Conservation (phyloP, 371 early-diverging fungal genomes). For the Mortierella sp. region DNA sequence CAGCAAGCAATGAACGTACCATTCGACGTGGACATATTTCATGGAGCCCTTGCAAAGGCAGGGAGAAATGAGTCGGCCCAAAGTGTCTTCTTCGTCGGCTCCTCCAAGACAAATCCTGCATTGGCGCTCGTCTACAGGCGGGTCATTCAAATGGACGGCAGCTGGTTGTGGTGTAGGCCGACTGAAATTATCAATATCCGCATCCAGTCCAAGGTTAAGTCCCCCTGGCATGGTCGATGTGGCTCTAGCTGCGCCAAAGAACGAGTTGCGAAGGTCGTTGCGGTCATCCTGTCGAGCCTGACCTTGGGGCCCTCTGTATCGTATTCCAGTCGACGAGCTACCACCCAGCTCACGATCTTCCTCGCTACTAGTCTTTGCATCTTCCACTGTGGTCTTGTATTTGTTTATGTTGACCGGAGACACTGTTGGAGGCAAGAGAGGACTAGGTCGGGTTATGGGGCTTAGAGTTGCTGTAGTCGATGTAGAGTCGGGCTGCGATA, state of each 20-base stretch:
- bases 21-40: conserved; percentile 57
- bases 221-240: conserved; percentile 46
- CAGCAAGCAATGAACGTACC: conserved; percentile 18
- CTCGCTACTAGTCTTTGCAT: conserved; percentile 31
- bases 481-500: neutral
- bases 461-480: neutral
- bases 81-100: conserved; percentile 52
- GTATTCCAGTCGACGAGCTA: conserved; percentile 9
- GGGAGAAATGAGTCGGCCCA: conserved; percentile 61
- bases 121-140: conserved; percentile 53
- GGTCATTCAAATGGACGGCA: conserved; percentile 25
- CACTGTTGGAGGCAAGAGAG: neutral
- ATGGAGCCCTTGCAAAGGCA: conserved; percentile 65
- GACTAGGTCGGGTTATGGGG: neutral
- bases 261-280: conserved; percentile 15
- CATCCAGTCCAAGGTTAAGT: conserved; percentile 36
- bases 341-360: conserved; percentile 16
- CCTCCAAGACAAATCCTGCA: conserved; percentile 64
- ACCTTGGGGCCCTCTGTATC: conserved; percentile 4
- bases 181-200: conserved; percentile 17
- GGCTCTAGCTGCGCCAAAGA: conserved; percentile 8
- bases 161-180: neutral
- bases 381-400: conserved; percentile 53
- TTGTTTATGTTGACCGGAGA: neutral
- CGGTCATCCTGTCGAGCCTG: conserved; percentile 5